Evolutionary conservation across 2,329 filamentous ascomycete genomes (phyloP), one percentile per base, ranked within the genome.

Genomic region (Aureobasidium sp.): DNA sequence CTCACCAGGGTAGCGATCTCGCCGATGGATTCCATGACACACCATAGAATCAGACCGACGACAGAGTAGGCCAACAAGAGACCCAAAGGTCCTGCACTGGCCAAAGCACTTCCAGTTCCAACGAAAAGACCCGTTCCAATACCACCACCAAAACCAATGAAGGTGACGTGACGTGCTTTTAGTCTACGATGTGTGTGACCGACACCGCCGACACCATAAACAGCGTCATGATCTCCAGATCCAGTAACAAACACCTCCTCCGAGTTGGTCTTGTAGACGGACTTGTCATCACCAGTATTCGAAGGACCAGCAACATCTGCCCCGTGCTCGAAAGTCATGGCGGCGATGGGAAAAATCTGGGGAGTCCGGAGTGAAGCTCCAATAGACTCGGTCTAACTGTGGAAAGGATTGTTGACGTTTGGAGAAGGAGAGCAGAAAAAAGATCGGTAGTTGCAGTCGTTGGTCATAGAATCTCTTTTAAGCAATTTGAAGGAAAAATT

Each of bases 41-140:
- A 68, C 60, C 72, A 70, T 23, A 74, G 63, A n/a, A 71, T 67
- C 42, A 69, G 61, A 47, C 71, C 74, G 20, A 75, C 63, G 37
- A 80, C 75, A 44, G 71, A 67, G 65, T 78, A 80, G 41, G 76
- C 78, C 62, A 80, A 70, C 39, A 81, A 71, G 29, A 79, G 74
- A 52, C 78, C 77, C 8, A 73, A 73, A 41, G 80, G 81, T 23
- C 81, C 81, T 67, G 77, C 78, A 6, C 71, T 77, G 10, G 76
- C 73, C 57, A 82, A 74, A 2, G 79, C 77, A 56, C 71, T 68
- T 29, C 80, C 80, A 44, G 77, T 77, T 37, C 79, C 78, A 53
- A 83, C 77, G 68, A 82, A 84, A 4, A 83, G 73, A 69, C 81
- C 81, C 34, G 80, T 82, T 46, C 80, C 80, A 32, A 69, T 66